Evolutionary conservation across 73 alveolate species (phyloP).

Genomic region (Paramecium sonneborni): DNA sequence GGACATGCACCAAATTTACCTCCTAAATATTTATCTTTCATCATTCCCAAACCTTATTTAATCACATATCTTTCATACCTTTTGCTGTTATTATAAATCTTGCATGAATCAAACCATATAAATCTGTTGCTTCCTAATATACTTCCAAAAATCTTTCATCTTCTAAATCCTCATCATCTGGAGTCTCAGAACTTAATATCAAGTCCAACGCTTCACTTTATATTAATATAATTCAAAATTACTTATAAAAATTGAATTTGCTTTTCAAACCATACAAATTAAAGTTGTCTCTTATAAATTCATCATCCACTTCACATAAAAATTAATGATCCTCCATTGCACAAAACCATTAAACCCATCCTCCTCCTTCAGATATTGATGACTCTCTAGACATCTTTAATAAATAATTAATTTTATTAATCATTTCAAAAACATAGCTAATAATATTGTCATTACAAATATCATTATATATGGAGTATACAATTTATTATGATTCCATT

Average conservation of each 20-base stretch:
- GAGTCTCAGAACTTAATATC: constrained; percentile 92
- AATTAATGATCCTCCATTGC: constrained; percentile 94
- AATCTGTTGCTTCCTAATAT: constrained; percentile 91
- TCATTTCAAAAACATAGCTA: neutral
- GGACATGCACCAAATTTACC: constrained; percentile 98
- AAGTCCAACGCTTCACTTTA: constrained; percentile 84
- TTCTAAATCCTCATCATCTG: constrained; percentile 92
- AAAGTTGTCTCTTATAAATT: constrained; percentile 83
- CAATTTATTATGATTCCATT: too few species aligned
- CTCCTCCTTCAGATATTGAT: constrained; percentile 68
- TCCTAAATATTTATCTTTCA: constrained; percentile 92
- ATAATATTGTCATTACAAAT: too few species aligned
- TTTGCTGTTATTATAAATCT: constrained; percentile 93
- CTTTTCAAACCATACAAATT: constrained; percentile 86
- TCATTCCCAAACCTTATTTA: constrained; percentile 86
- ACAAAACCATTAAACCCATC: constrained; percentile 95
- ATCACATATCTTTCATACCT: constrained; percentile 70
- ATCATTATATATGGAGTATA: too few species aligned
- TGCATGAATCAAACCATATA: constrained; percentile 95
- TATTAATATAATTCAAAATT: neutral
- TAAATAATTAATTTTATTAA: neutral
- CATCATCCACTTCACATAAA: constrained; percentile 92
- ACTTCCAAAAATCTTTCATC: constrained; percentile 85
- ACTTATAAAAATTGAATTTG: constrained; percentile 68
- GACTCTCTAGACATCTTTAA: constrained; percentile 46